These are phyloP conservation scores for Moelleriella libera DNA, from an alignment of 2,329 filamentous ascomycete genomes.

Conservation along the genomic window DNA sequence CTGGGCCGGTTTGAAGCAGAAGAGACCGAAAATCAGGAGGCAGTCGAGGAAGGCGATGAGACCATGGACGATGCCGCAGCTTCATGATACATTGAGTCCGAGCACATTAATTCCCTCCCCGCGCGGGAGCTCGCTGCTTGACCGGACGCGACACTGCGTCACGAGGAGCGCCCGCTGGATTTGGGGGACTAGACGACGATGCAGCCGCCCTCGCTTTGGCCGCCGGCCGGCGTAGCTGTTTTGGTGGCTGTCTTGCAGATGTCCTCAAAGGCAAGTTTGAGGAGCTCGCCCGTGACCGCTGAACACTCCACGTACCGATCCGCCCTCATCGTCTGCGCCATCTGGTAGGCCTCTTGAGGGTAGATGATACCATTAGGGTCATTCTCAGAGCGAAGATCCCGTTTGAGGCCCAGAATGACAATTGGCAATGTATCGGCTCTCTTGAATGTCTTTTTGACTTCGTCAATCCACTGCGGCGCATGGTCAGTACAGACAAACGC, in stretches of 20 bases:
- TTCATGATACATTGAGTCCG: too few species aligned
- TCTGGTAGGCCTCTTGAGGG: constrained; percentile 43
- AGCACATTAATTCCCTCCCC: background rate
- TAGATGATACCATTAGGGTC: constrained; percentile 48
- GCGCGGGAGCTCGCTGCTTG: too few species aligned
- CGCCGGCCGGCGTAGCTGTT: constrained; percentile 29
- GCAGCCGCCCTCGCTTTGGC: constrained; percentile 42
- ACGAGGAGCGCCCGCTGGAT: background rate
- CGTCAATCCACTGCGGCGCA: constrained; percentile 38
- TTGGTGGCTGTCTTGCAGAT: constrained; percentile 41
- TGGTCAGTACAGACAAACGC: background rate
- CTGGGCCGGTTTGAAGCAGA: constrained; percentile 33
- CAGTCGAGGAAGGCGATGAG: constrained; percentile 18
- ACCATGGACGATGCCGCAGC: constrained; percentile 8
- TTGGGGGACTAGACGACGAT: constrained; percentile 25
- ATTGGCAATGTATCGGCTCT: constrained; percentile 35
- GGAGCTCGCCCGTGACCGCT: constrained; percentile 42
- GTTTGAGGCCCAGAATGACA: constrained; percentile 44
- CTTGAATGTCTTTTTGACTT: constrained; percentile 33
- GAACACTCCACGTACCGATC: constrained; percentile 54
- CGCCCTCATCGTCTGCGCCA: constrained; percentile 42
- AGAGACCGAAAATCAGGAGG: constrained; percentile 13
- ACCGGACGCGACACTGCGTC: background rate
- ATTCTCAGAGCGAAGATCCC: constrained; percentile 41
- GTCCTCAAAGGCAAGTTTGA: constrained; percentile 44